phyloP scores from a whole-genome alignment of 768 basidiomycete genomes.

The Coprinopsis sp. region DNA sequence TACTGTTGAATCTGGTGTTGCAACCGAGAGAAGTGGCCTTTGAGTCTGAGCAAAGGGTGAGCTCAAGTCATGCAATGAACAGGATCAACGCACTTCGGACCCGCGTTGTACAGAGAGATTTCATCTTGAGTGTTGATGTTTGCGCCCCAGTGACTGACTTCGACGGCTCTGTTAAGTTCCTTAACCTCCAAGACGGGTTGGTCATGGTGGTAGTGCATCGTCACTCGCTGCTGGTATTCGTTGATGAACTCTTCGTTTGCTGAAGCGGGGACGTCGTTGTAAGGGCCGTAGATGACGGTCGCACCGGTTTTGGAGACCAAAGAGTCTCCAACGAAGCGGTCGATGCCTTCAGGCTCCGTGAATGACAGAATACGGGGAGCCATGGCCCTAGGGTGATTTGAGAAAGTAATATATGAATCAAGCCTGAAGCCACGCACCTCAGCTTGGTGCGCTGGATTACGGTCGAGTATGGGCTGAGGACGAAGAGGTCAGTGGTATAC shows the following conservation, averaged over 20 bases:
- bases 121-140: conserved; percentile 93
- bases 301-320: conserved; percentile 70
- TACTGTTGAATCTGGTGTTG: conserved; percentile 76
- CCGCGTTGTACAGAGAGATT: conserved; percentile 81
- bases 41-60: conserved; percentile 53
- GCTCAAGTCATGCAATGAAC: conserved; percentile 3
- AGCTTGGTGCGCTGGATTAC: conserved; percentile 83
- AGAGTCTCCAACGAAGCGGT: conserved; percentile 55
- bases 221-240: conserved; percentile 58
- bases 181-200: conserved; percentile 75
- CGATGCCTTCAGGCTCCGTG: conserved; percentile 59
- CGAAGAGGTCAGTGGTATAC: conserved; percentile 72
- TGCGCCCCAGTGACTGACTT: conserved; percentile 96
- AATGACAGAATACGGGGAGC: conserved; percentile 67
- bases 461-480: conserved; percentile 81
- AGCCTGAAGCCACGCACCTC: conserved; percentile 46
- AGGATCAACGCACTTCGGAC: conserved; percentile 65
- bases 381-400: conserved; percentile 48
- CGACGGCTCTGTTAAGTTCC: conserved; percentile 69
- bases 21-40: conserved; percentile 93
- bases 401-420: background rate
- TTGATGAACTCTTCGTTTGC: conserved; percentile 50
- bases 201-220: conserved; percentile 79
- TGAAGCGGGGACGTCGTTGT: conserved; percentile 66
- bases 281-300: conserved; percentile 87